Percentiles rank a stretch among this genome's conserved stretches.
Evolutionary conservation across 495 filamentous ascomycete genomes (phyloP).

Genomic region (Aspergillus diversus): DNA sequence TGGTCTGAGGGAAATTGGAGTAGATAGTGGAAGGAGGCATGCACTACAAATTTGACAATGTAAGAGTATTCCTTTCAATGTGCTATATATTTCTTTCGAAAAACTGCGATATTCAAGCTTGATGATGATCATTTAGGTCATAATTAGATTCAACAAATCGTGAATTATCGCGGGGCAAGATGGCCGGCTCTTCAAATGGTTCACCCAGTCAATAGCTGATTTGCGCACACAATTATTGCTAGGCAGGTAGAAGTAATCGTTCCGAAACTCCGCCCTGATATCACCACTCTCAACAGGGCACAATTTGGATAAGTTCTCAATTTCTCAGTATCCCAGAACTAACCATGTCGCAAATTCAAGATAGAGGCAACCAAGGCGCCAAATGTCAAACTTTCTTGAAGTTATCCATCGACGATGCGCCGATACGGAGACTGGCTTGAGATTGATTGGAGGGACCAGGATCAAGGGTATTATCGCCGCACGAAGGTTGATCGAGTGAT

Average conservation of each 20-base stretch:
- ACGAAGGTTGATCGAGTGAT: too few species aligned
- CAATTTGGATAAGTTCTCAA: slow-evolving; percentile 3
- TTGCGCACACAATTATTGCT: neutral
- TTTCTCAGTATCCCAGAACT: slow-evolving; percentile 13
- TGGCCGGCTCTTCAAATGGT: neutral
- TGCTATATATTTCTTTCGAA: neutral
- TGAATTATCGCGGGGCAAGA: slow-evolving; percentile 11
- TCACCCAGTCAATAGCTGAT: slow-evolving; percentile 13
- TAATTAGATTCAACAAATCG: slow-evolving; percentile 19
- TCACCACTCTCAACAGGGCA: slow-evolving; percentile 6
- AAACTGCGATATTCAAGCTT: slow-evolving; percentile 7
- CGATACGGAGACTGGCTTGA: too few species aligned
- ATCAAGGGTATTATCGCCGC: too few species aligned
- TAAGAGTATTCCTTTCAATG: slow-evolving; percentile 3
- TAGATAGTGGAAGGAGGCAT: too few species aligned
- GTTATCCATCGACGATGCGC: too few species aligned
- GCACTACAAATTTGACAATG: too few species aligned
- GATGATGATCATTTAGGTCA: slow-evolving; percentile 19
- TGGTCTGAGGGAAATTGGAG: too few species aligned
- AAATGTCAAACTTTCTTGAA: slow-evolving; percentile 46
- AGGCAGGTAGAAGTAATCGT: slow-evolving; percentile 17
- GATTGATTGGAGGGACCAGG: too few species aligned
- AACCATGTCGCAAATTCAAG: slow-evolving; percentile 39
- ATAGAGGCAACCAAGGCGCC: slow-evolving; percentile 52
- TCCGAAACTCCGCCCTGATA: neutral